Conservation (phyloP, 345 rosid species). For the Tarenaya hassleriana region DNA sequence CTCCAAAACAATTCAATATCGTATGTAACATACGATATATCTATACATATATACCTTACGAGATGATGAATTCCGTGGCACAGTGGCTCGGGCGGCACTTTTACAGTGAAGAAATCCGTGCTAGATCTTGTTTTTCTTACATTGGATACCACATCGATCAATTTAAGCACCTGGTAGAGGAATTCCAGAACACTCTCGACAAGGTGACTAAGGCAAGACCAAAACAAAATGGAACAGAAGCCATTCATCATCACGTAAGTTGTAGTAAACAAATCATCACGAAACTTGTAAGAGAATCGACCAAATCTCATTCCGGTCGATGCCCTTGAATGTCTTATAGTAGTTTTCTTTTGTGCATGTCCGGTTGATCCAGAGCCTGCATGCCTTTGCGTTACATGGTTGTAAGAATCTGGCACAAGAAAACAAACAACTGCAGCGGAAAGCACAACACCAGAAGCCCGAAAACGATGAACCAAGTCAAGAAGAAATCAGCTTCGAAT, state of each 20-base stretch:
- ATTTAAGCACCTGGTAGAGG: background rate
- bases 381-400: background rate
- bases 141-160: background rate
- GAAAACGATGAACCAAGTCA: too few species aligned
- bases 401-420: conserved; percentile 9
- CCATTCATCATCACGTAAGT: conserved; percentile 2
- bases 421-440: conserved; percentile 12
- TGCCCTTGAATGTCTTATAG: too few species aligned
- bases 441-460: too few species aligned
- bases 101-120: background rate
- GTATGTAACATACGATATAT: too few species aligned
- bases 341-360: too few species aligned
- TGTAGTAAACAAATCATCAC: background rate
- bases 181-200: conserved; percentile 5
- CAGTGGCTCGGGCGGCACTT: conserved; percentile 1
- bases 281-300: too few species aligned
- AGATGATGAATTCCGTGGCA: background rate
- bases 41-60: too few species aligned
- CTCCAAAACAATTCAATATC: background rate
- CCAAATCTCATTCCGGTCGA: too few species aligned
- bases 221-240: background rate
- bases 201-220: background rate
- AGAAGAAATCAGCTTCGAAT: too few species aligned
- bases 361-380: too few species aligned
- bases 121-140: background rate